Percentiles rank a stretch among this genome's conserved stretches.
phyloP scores from a whole-genome alignment of 106 monocot species.

The Dendrobium catenatum region DNA sequence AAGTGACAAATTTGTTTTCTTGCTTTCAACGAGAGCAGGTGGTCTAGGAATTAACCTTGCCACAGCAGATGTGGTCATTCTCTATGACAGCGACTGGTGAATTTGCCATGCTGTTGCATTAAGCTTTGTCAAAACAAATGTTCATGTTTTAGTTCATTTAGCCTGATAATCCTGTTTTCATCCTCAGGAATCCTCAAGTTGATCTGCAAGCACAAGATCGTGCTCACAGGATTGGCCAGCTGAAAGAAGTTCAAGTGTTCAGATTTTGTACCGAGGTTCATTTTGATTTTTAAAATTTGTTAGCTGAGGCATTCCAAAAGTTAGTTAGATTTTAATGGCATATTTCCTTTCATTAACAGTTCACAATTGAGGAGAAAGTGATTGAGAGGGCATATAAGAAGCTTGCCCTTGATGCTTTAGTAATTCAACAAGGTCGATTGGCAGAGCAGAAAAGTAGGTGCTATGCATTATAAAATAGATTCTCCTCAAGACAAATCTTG shows the following conservation, averaged over 20 bases:
- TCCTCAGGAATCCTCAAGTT: slow-evolving; percentile 86
- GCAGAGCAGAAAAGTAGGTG: slow-evolving; percentile 86
- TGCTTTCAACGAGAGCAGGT: slow-evolving; percentile 91
- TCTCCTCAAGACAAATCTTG: not conserved
- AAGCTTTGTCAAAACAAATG: not conserved
- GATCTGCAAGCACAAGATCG: slow-evolving; percentile 97
- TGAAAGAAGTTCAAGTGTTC: slow-evolving; percentile 98
- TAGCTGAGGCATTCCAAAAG: not conserved
- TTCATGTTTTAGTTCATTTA: not conserved
- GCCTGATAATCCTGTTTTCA: not conserved
- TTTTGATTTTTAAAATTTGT: not conserved
- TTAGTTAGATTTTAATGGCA: not conserved
- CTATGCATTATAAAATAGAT: not conserved
- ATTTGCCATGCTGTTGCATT: not conserved
- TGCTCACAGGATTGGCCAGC: slow-evolving; percentile 93
- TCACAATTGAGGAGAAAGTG: slow-evolving; percentile 94
- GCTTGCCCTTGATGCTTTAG: slow-evolving; percentile 97
- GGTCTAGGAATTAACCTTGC: slow-evolving; percentile 95
- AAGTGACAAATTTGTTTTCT: slow-evolving; percentile 84
- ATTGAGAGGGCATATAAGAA: slow-evolving; percentile 99
- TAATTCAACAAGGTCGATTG: slow-evolving; percentile 96
- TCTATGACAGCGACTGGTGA: slow-evolving; percentile 91
- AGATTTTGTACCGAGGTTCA: slow-evolving; percentile 87
- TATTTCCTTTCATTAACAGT: slow-evolving; percentile 35
- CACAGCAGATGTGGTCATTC: slow-evolving; percentile 93